Percentiles rank a stretch among this genome's conserved stretches.
phyloP scores from a whole-genome alignment of 2,329 filamentous ascomycete species.

The Paraconiothyrium brasiliense region DNA sequence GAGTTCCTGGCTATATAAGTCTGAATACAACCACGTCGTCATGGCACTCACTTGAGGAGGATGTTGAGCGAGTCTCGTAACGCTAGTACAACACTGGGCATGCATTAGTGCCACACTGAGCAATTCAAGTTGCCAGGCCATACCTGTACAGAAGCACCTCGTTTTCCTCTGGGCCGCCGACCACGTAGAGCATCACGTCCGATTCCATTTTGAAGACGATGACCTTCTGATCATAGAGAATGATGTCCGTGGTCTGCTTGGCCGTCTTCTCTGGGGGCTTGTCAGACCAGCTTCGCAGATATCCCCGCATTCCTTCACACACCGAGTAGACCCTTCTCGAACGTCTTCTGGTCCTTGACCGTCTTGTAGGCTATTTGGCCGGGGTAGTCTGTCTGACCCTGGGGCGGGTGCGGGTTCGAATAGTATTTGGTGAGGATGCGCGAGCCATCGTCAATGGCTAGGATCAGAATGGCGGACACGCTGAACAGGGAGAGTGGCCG shows the following conservation, averaged over 20 bases:
- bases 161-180: conserved; percentile 90
- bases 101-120: conserved; percentile 22
- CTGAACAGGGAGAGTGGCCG: conserved; percentile 65
- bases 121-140: background rate
- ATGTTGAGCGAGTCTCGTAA: conserved; percentile 89
- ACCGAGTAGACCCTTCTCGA: conserved; percentile 88
- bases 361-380: conserved; percentile 83
- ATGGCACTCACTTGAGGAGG: conserved; percentile 83
- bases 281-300: conserved; percentile 51
- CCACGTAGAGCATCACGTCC: conserved; percentile 95
- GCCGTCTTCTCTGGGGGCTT: conserved; percentile 76
- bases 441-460: conserved; percentile 82
- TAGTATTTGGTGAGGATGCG: conserved; percentile 97
- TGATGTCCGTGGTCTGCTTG: conserved; percentile 95
- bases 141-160: conserved; percentile 89
- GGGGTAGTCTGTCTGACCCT: conserved; percentile 67
- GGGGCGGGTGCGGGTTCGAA: conserved; percentile 72
- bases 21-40: background rate
- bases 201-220: conserved; percentile 98
- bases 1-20: conserved; percentile 72
- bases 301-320: conserved; percentile 80
- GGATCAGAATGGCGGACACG: conserved; percentile 61
- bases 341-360: conserved; percentile 91
- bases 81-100: conserved; percentile 80
- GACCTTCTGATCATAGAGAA: conserved; percentile 95